These are phyloP conservation scores for Alternaria postmessia DNA, from an alignment of 2,329 filamentous ascomycete species.

Conservation along the genomic window DNA sequence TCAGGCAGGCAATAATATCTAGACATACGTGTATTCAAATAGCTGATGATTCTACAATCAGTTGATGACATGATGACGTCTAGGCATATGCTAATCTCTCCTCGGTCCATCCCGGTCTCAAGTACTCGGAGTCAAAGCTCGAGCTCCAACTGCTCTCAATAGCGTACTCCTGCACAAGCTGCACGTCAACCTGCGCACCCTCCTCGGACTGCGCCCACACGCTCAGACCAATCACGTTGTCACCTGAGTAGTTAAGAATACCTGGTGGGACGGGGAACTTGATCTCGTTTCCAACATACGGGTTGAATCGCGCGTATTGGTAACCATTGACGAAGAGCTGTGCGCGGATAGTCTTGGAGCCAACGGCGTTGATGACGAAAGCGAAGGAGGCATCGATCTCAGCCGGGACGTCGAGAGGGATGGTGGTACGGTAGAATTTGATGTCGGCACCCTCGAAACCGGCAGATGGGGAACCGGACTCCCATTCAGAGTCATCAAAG, in stretches of 20 bases:
- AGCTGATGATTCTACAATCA: no score
- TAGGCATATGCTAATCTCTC: no score
- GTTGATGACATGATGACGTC: no score
- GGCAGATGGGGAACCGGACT: constrained; percentile 45
- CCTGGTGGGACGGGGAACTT: constrained; percentile 68
- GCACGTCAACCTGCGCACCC: constrained; percentile 60
- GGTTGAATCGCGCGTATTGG: constrained; percentile 68
- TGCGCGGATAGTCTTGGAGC: constrained; percentile 58
- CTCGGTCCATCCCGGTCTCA: constrained; percentile 61
- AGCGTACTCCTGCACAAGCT: constrained; percentile 63
- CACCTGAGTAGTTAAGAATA: constrained; percentile 64
- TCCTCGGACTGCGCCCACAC: constrained; percentile 67
- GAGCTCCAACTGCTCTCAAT: constrained; percentile 63
- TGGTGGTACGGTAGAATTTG: constrained; percentile 63
- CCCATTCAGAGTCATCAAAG: constrained; percentile 61
- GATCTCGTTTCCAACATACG: constrained; percentile 68
- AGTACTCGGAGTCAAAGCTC: constrained; percentile 57
- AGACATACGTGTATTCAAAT: no score
- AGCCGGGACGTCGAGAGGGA: constrained; percentile 60
- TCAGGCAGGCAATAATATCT: no score
- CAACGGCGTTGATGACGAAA: constrained; percentile 60
- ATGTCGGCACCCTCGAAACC: constrained; percentile 61
- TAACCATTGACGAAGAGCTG: constrained; percentile 72
- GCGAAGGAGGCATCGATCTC: constrained; percentile 66
- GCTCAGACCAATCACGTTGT: constrained; percentile 66